Percentiles rank a stretch among this genome's conserved stretches.
These are phyloP conservation scores for Phaseolus lunatus DNA, from an alignment of 306 rosid genomes.

Conservation along the genomic window DNA sequence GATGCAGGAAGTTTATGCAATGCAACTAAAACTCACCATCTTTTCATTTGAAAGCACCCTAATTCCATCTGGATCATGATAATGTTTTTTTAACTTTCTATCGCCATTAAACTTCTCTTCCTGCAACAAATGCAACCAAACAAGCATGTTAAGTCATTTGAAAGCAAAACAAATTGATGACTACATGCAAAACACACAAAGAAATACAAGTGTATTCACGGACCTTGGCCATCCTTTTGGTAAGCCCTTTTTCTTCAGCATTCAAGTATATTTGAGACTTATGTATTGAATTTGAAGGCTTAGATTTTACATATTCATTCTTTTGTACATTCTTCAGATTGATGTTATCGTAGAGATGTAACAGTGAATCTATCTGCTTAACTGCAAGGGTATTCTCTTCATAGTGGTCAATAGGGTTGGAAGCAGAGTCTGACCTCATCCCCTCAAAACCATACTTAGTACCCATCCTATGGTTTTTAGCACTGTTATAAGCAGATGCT, in stretches of 20 bases:
- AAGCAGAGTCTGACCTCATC: slow-evolving; percentile 58
- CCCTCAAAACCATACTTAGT: slow-evolving; percentile 63
- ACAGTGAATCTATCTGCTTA: slow-evolving; percentile 51
- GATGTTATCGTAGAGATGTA: slow-evolving; percentile 49
- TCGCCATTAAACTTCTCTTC: slow-evolving; percentile 64
- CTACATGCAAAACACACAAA: slow-evolving; percentile 5
- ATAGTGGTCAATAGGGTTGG: slow-evolving; percentile 60
- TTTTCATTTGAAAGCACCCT: slow-evolving; percentile 66
- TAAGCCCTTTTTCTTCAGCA: slow-evolving; percentile 58
- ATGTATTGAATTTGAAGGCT: slow-evolving; percentile 55
- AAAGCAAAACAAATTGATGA: slow-evolving; percentile 9
- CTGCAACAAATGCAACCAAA: slow-evolving; percentile 40
- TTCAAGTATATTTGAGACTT: slow-evolving; percentile 48
- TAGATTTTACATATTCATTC: slow-evolving; percentile 60
- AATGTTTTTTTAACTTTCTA: slow-evolving; percentile 55
- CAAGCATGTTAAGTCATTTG: slow-evolving; percentile 34
- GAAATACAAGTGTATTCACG: slow-evolving; percentile 27
- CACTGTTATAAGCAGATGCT: slow-evolving; percentile 56
- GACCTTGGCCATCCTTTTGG: slow-evolving; percentile 56
- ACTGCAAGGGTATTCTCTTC: slow-evolving; percentile 54
- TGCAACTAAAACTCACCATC: slow-evolving; percentile 63
- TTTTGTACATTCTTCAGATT: slow-evolving; percentile 56
- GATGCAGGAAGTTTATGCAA: slow-evolving; percentile 24
- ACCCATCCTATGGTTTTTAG: slow-evolving; percentile 55
- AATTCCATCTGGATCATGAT: slow-evolving; percentile 52